Evolutionary conservation across 208 protist species (phyloP).

Genomic region (Zelonia costaricensis): DNA sequence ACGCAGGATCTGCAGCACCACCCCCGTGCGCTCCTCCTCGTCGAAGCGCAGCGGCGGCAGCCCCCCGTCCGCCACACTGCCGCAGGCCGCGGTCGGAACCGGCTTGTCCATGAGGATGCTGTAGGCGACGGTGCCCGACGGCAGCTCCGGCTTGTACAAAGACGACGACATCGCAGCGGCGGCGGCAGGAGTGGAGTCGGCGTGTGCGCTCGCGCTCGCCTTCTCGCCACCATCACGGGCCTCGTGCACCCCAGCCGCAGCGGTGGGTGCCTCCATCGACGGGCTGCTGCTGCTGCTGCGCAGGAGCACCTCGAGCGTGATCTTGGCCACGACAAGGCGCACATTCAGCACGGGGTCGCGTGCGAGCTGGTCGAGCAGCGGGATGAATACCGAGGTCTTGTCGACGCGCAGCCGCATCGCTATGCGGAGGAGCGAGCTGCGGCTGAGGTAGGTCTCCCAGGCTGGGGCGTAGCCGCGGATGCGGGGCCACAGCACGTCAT

Average conservation of each 20-base stretch:
- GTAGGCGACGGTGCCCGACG: constrained; percentile 28
- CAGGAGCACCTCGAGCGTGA: constrained; percentile 54
- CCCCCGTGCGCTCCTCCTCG: constrained; percentile 67
- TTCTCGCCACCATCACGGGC: constrained; percentile 10
- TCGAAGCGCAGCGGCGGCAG: constrained; percentile 44
- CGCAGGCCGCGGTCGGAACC: background rate
- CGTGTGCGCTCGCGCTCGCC: background rate
- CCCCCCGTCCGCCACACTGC: constrained; percentile 2
- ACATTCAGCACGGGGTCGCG: constrained; percentile 81
- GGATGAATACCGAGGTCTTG: constrained; percentile 62
- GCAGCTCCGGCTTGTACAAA: constrained; percentile 22
- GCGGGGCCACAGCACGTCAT: constrained; percentile 76
- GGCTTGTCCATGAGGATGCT: constrained; percentile 39
- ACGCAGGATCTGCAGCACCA: constrained; percentile 64
- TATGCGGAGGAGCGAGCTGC: constrained; percentile 67
- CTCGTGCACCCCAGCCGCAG: background rate
- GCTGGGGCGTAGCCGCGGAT: constrained; percentile 48
- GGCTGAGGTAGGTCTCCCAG: constrained; percentile 75
- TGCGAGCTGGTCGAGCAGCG: constrained; percentile 68
- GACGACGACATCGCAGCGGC: too few species aligned
- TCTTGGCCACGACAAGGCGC: constrained; percentile 75
- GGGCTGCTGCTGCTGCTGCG: too few species aligned
- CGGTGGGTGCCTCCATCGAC: background rate
- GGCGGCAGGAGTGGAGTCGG: background rate
- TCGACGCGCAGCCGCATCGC: constrained; percentile 73